Evolutionary conservation across 306 rosid species (phyloP), one percentile per base, ranked within the genome.

Genomic region (Prunus mume): DNA sequence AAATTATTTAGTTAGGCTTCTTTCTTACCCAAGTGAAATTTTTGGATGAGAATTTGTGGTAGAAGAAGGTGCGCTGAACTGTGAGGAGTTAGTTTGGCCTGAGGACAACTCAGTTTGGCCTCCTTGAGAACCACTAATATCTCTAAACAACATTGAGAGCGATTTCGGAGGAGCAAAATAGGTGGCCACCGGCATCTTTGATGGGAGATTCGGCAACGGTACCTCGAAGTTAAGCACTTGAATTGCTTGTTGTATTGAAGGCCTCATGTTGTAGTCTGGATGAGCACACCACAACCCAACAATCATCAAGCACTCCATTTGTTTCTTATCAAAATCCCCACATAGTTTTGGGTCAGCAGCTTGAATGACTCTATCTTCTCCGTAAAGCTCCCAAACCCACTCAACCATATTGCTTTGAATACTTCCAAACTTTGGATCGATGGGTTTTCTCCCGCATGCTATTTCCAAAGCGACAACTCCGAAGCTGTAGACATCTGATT

Each of bases 211-310:
- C 11, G 66, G 66, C 66, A 61, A 61, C 5, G 66, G 66, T 13
- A 3, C 10, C 10, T 27, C 41, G 8, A 61, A 61, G 73, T 72
- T 79, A 30, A 79, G 82, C 32, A 55, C 62, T 3, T 79, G 69
- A 66, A 79, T 62, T 22, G 60, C 63, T 57, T 22, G 63, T 57
- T 22, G 63, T n/a, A 57, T 57, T 57, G 63, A 57, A 57, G 63
- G 63, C 78, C 83, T 79, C 14, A 2, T 20, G 3, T 12, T 12
- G 43, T 28, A 18, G 18, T 79, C 74, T 12, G 64, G 64, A 27
- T 65, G 62, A 79, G 74, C 83, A 73, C 78, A 79, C 83, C 78
- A 73, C 9, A 79, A 46, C 12, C 83, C 74, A 68, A 73, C 46
- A 17, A 17, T 67, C 46, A 79, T 46, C 65, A 79, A 18, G 62